phyloP scores from a whole-genome alignment of 1,139 yeast genomes.

The Magnusiomyces suaveolens region DNA sequence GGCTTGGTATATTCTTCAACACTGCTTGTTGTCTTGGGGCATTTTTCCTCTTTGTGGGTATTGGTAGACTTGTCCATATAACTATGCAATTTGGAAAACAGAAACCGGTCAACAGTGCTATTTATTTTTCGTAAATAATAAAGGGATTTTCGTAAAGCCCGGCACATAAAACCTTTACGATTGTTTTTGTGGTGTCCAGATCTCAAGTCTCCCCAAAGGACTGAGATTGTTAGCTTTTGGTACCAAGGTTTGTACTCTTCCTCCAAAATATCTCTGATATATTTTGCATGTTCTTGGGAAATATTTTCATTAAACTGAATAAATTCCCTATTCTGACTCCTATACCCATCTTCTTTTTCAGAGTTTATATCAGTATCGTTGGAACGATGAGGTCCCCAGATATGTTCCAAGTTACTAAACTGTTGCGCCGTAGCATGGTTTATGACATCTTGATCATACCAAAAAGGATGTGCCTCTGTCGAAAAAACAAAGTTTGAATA shows the following conservation, averaged over 20 bases:
- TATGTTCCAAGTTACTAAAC: not conserved
- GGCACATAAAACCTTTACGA: not conserved
- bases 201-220: not conserved
- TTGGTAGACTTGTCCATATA: no score
- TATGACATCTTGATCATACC: conserved; percentile 40
- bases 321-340: not conserved
- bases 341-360: no score
- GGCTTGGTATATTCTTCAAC: no score
- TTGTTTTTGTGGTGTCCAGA: not conserved
- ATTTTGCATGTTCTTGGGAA: not conserved
- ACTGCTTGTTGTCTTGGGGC: no score
- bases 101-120: not conserved
- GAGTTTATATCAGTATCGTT: no score
- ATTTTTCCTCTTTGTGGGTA: no score
- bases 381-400: not conserved
- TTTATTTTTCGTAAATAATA: not conserved
- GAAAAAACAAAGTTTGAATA: conserved; percentile 64
- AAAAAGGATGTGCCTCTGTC: conserved; percentile 89
- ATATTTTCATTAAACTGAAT: not conserved
- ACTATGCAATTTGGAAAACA: not conserved
- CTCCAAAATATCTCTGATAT: not conserved
- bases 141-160: not conserved
- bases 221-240: not conserved
- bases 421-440: conserved; percentile 17
- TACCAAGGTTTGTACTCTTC: not conserved